Evolutionary conservation across 176 grass and related monocot species (phyloP), one percentile per base, ranked within the genome.

Genomic region (Cenchrus americanus): DNA sequence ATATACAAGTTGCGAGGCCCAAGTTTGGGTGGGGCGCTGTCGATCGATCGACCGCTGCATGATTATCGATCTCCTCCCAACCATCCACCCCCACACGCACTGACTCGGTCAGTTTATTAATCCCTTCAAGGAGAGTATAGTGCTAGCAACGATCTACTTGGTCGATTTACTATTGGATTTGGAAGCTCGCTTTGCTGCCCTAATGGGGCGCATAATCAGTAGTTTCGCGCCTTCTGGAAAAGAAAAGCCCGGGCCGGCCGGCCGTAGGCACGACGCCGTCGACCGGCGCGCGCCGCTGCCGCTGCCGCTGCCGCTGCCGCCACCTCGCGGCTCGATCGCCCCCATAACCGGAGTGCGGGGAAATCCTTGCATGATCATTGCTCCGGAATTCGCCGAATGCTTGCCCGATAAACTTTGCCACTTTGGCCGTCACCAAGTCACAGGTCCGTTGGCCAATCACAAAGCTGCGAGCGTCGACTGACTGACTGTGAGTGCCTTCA

Each of bases 191-290:
- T 63, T 87, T 90, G 88, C 79, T 83, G 80, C 84, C 84, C 70
- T 62, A 80, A 69, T 60, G 80, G 88, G 88, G 88, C 18, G 84
- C 88, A 87, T 30, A 68, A 84, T 84, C 55, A 90, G 75, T 83
- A 34, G 80, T 43, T 89, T 40, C 73, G 74, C 69, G 62, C 75
- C 68, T 82, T 72, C 71, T 60, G 46, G 26, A 81, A 59, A 57
- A 57, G 18, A 79, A 67, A 55, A 90, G 51, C 80, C 66, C 46
- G 41, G 47, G 43, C 43, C 47, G 47, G 34, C n/a, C n/a, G n/a
- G 41, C 21, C 44, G 43, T 71, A 71, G 68, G 88, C 76, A 58
- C 78, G 66, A 78, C 88, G 83, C 83, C 84, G 84, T 86, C 79
- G 73, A 51, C 60, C 6, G 80, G 66, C 8, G 66, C 44, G 77